Conservation (phyloP, 2,329 filamentous ascomycete genomes). For the Celoporthe dispersa region DNA sequence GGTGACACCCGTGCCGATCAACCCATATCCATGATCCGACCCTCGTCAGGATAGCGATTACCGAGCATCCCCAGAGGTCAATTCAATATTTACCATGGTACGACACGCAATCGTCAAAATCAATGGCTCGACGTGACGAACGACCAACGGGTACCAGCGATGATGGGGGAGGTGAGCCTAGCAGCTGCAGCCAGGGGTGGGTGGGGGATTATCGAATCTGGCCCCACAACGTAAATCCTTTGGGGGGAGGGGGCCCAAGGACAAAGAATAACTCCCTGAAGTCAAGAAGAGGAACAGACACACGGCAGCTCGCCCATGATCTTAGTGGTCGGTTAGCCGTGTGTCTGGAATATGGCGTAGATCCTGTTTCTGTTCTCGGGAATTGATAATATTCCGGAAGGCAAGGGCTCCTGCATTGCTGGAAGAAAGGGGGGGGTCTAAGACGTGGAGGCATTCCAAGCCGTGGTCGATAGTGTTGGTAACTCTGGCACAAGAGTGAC, state of each 20-base stretch:
- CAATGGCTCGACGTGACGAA: not conserved
- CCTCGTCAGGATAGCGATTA: not conserved
- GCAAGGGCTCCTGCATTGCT: not conserved
- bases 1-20: constrained; percentile 2
- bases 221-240: not conserved
- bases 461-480: not conserved
- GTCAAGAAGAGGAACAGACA: not conserved
- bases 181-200: not conserved
- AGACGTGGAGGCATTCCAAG: not conserved
- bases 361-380: constrained; percentile 11
- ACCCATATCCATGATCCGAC: not conserved
- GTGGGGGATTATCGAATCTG: not conserved
- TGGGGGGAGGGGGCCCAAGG: not conserved
- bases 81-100: not conserved
- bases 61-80: not conserved
- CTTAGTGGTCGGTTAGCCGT: not conserved
- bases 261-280: not conserved
- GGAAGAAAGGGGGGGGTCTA: not conserved
- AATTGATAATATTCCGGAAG: not conserved
- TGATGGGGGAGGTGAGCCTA: not conserved
- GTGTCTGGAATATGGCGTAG: not conserved
- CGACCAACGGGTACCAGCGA: not conserved
- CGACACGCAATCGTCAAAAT: not conserved
- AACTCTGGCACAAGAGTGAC: not conserved
- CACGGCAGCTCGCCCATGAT: not conserved